phyloP scores from a whole-genome alignment of 164 flowering plant genomes.

The Tinospora cordifolia region DNA sequence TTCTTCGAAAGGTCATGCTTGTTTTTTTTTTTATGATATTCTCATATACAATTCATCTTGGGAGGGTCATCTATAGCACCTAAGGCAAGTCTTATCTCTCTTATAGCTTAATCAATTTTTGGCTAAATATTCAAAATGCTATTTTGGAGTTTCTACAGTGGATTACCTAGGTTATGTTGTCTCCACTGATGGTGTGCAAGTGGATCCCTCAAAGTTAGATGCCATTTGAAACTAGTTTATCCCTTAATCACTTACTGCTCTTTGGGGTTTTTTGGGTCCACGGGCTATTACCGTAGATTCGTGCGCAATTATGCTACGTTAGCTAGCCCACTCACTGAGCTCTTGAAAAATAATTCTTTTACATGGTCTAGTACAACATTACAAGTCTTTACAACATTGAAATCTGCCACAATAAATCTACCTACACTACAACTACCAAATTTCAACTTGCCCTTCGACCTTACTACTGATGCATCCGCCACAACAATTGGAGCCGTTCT shows the following conservation, averaged over 20 bases:
- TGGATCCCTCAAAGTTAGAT: not conserved
- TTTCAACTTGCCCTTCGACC: no score
- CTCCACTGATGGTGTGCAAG: not conserved
- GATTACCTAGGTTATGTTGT: slow-evolving; percentile 2
- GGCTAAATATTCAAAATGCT: not conserved
- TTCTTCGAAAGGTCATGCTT: not conserved
- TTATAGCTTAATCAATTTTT: not conserved
- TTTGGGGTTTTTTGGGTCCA: not conserved
- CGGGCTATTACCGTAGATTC: no score
- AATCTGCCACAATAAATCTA: no score
- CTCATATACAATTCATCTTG: not conserved
- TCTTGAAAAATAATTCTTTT: no score
- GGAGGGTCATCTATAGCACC: not conserved
- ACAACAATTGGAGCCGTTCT: no score
- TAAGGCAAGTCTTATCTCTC: not conserved
- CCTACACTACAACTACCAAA: no score
- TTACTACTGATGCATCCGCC: no score
- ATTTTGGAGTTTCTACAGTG: not conserved
- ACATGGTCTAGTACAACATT: not conserved
- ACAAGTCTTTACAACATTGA: no score
- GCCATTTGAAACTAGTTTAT: not conserved
- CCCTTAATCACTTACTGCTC: not conserved
- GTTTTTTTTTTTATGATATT: not conserved
- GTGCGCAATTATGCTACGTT: no score
- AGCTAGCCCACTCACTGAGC: no score